Conservation (phyloP, 345 rosid genomes). For the Salix udensis region DNA sequence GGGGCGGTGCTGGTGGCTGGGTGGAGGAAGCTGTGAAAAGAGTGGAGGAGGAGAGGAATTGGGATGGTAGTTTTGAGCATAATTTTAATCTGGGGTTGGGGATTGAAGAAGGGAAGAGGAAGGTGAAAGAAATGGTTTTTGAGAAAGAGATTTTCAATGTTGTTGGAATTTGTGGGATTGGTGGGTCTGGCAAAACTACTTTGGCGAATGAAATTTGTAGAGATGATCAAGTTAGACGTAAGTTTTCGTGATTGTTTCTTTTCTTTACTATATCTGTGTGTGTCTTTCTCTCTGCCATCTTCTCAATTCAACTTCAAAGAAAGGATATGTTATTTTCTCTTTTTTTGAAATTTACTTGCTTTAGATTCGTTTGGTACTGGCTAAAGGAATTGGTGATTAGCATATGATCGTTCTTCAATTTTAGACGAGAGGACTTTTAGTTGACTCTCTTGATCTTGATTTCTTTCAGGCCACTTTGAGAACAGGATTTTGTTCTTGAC, state of each 20-base stretch:
- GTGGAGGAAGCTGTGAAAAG: conserved; percentile 50
- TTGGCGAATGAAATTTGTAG: conserved; percentile 60
- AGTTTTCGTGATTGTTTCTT: conserved; percentile 10
- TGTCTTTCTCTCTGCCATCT: not conserved
- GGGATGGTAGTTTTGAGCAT: conserved; percentile 33
- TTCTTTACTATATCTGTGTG: not conserved
- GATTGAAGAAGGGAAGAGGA: conserved; percentile 59
- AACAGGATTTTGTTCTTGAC: conserved; percentile 59
- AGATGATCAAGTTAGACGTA: conserved; percentile 64
- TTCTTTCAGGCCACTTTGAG: conserved; percentile 48
- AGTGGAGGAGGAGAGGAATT: conserved; percentile 38
- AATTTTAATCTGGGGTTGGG: conserved; percentile 34
- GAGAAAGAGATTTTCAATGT: conserved; percentile 32
- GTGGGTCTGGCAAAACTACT: conserved; percentile 90
- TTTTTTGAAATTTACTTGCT: not conserved
- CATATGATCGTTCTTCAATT: not conserved
- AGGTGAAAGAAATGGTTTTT: conserved; percentile 71
- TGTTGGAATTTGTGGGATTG: conserved; percentile 73
- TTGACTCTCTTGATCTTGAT: not conserved
- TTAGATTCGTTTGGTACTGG: not conserved
- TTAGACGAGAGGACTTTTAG: not conserved
- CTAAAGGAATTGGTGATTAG: not conserved
- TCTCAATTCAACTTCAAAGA: not conserved
- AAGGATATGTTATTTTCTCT: not conserved
- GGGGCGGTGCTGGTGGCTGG: conserved; percentile 34